Evolutionary conservation across 2,329 filamentous ascomycete species (phyloP).

Genomic region (Cladosporium phlei): DNA sequence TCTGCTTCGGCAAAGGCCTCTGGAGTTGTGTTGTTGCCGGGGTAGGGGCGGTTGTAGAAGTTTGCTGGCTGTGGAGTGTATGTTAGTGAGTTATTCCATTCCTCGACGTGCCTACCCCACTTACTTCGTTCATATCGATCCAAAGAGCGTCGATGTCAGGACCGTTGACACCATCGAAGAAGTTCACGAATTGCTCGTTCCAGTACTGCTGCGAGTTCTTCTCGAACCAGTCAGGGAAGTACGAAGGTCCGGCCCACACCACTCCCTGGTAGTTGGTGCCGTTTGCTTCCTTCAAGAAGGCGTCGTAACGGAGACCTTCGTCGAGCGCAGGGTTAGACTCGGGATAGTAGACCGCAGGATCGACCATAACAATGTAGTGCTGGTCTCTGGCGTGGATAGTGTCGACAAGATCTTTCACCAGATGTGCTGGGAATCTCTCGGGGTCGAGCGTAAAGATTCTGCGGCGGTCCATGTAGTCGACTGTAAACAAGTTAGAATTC

Average conservation of each 20-base stretch:
- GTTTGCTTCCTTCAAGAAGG: conserved; percentile 15
- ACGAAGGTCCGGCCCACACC: conserved; percentile 14
- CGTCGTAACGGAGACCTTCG: conserved; percentile 12
- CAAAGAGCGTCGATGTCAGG: conserved; percentile 16
- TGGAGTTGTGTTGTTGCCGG: conserved; percentile 16
- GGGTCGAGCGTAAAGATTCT: conserved; percentile 60
- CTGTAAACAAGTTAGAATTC: conserved; percentile 27
- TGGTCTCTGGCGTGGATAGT: conserved; percentile 44
- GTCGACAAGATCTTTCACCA: conserved; percentile 60
- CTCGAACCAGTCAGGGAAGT: conserved; percentile 16
- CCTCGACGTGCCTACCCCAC: too few species aligned
- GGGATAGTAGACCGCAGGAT: conserved; percentile 15
- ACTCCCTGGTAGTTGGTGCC: conserved; percentile 11
- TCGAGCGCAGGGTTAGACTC: conserved; percentile 14
- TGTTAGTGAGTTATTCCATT: neutral
- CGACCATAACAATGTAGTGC: conserved; percentile 16
- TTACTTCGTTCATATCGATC: conserved; percentile 16
- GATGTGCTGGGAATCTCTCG: conserved; percentile 54
- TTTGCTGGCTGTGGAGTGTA: conserved; percentile 7
- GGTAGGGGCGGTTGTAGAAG: conserved; percentile 16
- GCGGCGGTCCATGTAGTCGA: conserved; percentile 32
- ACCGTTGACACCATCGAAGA: conserved; percentile 15
- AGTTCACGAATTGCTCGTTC: conserved; percentile 12
- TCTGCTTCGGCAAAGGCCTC: conserved; percentile 13
- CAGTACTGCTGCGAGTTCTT: conserved; percentile 13